Evolutionary conservation across 2,329 filamentous ascomycete species (phyloP).

Genomic region (Cadophora malorum): DNA sequence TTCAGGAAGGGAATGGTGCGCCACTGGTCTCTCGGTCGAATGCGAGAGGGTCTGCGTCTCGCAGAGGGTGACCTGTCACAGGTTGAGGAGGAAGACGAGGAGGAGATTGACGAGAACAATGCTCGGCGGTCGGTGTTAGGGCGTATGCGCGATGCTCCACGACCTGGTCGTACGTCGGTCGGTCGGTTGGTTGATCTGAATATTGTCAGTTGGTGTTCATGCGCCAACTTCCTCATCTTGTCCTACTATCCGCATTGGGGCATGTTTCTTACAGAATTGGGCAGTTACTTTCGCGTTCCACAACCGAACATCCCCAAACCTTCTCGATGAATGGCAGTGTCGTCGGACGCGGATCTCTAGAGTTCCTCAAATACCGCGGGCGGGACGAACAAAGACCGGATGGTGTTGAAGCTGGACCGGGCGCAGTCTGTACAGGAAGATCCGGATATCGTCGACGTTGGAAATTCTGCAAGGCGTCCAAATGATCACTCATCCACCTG

Average conservation of each 20-base stretch:
- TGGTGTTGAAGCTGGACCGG: slow-evolving; percentile 1
- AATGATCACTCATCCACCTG: slow-evolving; percentile 5
- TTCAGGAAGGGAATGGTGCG: slow-evolving; percentile 19
- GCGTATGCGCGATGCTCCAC: slow-evolving; percentile 6
- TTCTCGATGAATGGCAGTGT: slow-evolving; percentile 5
- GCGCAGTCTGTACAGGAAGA: not conserved
- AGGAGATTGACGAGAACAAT: slow-evolving; percentile 6
- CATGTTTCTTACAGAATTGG: slow-evolving; percentile 9
- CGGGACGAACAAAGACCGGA: slow-evolving; percentile 8
- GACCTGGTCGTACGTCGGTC: not conserved
- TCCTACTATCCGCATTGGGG: slow-evolving; percentile 12
- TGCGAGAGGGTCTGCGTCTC: slow-evolving; percentile 5
- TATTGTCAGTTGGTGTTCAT: slow-evolving; percentile 16
- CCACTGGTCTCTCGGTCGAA: slow-evolving; percentile 27
- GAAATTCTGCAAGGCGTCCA: not conserved
- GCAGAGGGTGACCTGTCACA: slow-evolving; percentile 3
- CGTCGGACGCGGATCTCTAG: slow-evolving; percentile 9
- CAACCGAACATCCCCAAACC: not conserved
- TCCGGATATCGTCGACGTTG: not conserved
- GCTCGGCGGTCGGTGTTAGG: not conserved
- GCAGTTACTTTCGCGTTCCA: not conserved
- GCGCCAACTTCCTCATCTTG: not conserved
- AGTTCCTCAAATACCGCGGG: slow-evolving; percentile 7
- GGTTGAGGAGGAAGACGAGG: not conserved
- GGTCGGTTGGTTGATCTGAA: not conserved